These are phyloP conservation scores for Geosmithia morbida DNA, from an alignment of 2,329 filamentous ascomycete species.

Conservation along the genomic window DNA sequence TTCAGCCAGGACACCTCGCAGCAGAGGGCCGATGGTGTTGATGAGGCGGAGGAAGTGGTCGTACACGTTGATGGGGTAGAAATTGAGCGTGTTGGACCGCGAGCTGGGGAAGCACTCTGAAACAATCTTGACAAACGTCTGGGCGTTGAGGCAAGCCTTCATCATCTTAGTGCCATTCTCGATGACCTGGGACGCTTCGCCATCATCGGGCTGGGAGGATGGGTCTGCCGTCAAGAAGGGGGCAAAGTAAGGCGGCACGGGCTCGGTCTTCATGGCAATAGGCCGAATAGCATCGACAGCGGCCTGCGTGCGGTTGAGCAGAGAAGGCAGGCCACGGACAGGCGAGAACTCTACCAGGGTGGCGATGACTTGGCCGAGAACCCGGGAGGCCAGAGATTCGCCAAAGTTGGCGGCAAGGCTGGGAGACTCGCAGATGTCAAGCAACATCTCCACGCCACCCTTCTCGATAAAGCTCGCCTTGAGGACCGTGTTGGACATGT, in stretches of 20 bases:
- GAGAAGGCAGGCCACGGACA: slow-evolving; percentile 65
- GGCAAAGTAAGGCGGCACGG: slow-evolving; percentile 53
- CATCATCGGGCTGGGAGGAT: slow-evolving; percentile 15
- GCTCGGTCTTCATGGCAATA: slow-evolving; percentile 38
- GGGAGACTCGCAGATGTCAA: slow-evolving; percentile 72
- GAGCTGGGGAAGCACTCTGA: slow-evolving; percentile 60
- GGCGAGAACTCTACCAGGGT: slow-evolving; percentile 69
- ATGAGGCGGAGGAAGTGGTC: slow-evolving; percentile 72
- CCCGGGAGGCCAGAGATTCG: slow-evolving; percentile 50
- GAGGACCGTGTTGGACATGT: slow-evolving; percentile 60
- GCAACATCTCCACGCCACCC: slow-evolving; percentile 68
- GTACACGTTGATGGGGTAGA: slow-evolving; percentile 66
- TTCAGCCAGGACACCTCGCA: slow-evolving; percentile 73
- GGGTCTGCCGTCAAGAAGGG: slow-evolving; percentile 40
- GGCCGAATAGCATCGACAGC: slow-evolving; percentile 55
- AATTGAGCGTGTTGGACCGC: slow-evolving; percentile 46
- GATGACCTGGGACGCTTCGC: slow-evolving; percentile 22
- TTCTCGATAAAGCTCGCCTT: slow-evolving; percentile 61
- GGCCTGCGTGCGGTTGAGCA: slow-evolving; percentile 59
- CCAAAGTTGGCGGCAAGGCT: slow-evolving; percentile 53
- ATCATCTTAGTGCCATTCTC: slow-evolving; percentile 59
- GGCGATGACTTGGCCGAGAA: slow-evolving; percentile 60
- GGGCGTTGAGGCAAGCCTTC: slow-evolving; percentile 64
- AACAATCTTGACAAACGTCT: slow-evolving; percentile 63
- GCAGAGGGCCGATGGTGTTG: slow-evolving; percentile 59